These are phyloP conservation scores for Leccinum disarticulatum DNA, from an alignment of 768 basidiomycete genomes.

Conservation along the genomic window DNA sequence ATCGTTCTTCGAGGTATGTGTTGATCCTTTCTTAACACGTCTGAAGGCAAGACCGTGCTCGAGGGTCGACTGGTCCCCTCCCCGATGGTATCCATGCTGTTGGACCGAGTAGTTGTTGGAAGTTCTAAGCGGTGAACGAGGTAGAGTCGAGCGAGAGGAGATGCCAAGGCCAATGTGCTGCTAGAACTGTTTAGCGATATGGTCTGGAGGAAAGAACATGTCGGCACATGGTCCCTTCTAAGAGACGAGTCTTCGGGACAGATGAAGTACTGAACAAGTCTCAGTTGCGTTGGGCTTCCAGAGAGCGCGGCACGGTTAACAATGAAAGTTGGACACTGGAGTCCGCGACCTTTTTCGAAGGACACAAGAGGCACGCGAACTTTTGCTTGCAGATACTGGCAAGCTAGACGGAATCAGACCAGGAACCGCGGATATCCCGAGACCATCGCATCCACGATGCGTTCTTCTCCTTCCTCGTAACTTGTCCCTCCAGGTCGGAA, in stretches of 20 bases:
- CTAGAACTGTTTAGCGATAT: conserved; percentile 89
- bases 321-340: no score
- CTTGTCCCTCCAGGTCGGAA: conserved; percentile 91
- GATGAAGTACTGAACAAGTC: conserved; percentile 70
- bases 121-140: no score
- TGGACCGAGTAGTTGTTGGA: no score
- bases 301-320: no score
- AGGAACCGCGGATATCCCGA: conserved; percentile 95
- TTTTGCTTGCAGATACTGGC: conserved; percentile 72
- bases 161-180: conserved; percentile 92
- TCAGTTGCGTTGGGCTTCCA: conserved; percentile 45
- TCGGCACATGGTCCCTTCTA: conserved; percentile 43
- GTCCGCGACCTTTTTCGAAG: conserved; percentile 69
- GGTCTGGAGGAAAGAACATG: conserved; percentile 66
- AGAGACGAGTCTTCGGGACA: conserved; percentile 51
- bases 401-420: conserved; percentile 50
- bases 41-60: no score
- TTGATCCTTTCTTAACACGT: no score
- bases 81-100: no score
- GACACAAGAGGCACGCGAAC: conserved; percentile 83
- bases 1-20: no score
- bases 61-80: no score
- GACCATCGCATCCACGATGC: conserved; percentile 78
- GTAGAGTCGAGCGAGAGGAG: no score
- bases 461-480: conserved; percentile 86